Evolutionary conservation across 75 land plant species (phyloP).

Genomic region (Cryptomeria japonica): DNA sequence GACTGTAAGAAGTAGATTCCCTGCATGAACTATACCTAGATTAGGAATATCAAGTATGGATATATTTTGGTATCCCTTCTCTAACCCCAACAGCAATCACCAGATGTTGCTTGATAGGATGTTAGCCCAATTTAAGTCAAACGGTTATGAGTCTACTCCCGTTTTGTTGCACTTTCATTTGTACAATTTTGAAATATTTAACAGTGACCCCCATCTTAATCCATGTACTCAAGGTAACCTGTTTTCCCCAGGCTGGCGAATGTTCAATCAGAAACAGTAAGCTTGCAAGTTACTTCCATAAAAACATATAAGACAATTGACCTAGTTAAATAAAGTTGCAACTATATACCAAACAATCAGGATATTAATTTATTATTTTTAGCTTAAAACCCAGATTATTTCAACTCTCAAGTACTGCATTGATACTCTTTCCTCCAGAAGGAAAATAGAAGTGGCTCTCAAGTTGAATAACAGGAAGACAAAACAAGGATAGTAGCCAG

Average conservation of each 20-base stretch:
- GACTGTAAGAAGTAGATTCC: background rate
- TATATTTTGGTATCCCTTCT: background rate
- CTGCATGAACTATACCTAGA: background rate
- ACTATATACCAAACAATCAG: background rate
- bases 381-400: too few species aligned
- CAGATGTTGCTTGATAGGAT: background rate
- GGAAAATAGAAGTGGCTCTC: too few species aligned
- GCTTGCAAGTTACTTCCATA: background rate
- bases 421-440: too few species aligned
- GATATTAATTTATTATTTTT: too few species aligned
- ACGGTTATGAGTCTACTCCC: background rate
- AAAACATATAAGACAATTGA: background rate
- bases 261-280: background rate
- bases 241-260: conserved; percentile 1
- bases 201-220: too few species aligned
- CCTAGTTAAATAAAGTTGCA: background rate
- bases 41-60: background rate
- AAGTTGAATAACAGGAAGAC: too few species aligned
- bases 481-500: too few species aligned
- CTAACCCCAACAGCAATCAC: background rate
- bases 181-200: too few species aligned
- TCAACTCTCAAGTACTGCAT: too few species aligned
- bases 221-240: background rate
- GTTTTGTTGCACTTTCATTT: too few species aligned
- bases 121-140: background rate